These are phyloP conservation scores for Collybia nuda DNA, from an alignment of 768 basidiomycete species.

Conservation along the genomic window DNA sequence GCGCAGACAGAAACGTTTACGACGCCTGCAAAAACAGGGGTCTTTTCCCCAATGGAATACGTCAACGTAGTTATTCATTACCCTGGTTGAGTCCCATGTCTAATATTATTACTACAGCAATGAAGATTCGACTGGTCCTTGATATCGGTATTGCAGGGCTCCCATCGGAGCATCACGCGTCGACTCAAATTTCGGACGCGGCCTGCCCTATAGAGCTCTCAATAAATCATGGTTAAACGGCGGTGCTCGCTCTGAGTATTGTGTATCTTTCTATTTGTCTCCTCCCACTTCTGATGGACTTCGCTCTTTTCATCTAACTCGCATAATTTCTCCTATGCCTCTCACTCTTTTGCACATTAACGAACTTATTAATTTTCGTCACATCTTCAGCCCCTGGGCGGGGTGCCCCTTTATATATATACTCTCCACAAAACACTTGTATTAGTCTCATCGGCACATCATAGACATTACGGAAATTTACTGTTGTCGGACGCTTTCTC, in stretches of 20 bases:
- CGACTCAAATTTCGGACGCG: constrained; percentile 58
- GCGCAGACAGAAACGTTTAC: constrained; percentile 72
- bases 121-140: constrained; percentile 66
- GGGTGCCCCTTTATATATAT: neutral
- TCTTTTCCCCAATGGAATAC: constrained; percentile 45
- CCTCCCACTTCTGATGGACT: constrained; percentile 1
- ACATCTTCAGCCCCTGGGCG: constrained; percentile 5
- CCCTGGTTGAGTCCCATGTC: constrained; percentile 6
- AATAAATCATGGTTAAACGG: constrained; percentile 43
- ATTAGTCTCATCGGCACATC: constrained; percentile 7
- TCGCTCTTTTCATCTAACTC: constrained; percentile 1
- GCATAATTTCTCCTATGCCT: constrained; percentile 11
- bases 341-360: constrained; percentile 12
- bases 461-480: constrained; percentile 13
- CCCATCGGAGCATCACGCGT: constrained; percentile 46
- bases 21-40: constrained; percentile 68
- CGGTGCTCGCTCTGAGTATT: neutral
- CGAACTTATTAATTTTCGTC: constrained; percentile 14
- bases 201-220: constrained; percentile 72
- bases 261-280: neutral
- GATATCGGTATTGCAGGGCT: constrained; percentile 74
- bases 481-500: too few species aligned
- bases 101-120: constrained; percentile 36
- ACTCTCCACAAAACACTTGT: constrained; percentile 13
- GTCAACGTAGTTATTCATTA: constrained; percentile 51